phyloP scores from a whole-genome alignment of 2,329 filamentous ascomycete genomes.

The Ophiostoma fasciatum region DNA sequence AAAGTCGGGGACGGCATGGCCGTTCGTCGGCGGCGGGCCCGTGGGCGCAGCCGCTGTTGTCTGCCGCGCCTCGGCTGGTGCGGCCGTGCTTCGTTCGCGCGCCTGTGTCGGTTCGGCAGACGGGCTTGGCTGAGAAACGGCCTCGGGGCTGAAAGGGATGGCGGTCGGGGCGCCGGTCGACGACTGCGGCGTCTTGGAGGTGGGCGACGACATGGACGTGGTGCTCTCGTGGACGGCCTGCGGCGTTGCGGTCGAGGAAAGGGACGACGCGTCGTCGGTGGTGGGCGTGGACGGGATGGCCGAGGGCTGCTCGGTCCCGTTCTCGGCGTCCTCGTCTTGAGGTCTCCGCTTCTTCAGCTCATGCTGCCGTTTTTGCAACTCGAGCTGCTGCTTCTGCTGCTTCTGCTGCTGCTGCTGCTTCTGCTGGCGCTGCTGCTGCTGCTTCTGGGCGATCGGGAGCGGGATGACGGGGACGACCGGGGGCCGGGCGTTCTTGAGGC shows the following conservation, averaged over 20 bases:
- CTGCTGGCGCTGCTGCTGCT: conserved; percentile 9
- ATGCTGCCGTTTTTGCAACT: background rate
- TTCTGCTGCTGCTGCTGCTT: conserved; percentile 2
- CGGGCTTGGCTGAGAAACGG: too few relatives aligned
- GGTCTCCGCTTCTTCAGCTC: background rate
- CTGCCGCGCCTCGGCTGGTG: too few relatives aligned
- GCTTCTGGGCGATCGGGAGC: conserved; percentile 10
- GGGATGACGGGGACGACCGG: conserved; percentile 11
- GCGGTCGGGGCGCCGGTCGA: background rate
- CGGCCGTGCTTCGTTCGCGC: too few relatives aligned
- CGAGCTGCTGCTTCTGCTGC: background rate
- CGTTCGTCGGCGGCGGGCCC: conserved; percentile 1
- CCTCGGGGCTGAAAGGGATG: too few relatives aligned
- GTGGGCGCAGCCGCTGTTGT: too few relatives aligned
- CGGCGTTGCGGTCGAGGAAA: background rate
- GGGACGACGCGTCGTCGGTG: background rate
- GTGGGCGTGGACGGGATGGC: conserved; percentile 1
- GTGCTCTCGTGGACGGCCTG: conserved; percentile 1
- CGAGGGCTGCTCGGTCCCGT: background rate
- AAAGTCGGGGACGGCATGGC: conserved; percentile 1
- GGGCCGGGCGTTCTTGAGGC: conserved; percentile 4
- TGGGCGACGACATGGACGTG: conserved; percentile 1
- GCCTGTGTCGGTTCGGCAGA: too few relatives aligned
- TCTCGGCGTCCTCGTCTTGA: too few relatives aligned
- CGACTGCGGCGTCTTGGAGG: background rate